These are phyloP conservation scores for Salvia hispanica DNA, from an alignment of 257 asterid species.

Conservation along the genomic window DNA sequence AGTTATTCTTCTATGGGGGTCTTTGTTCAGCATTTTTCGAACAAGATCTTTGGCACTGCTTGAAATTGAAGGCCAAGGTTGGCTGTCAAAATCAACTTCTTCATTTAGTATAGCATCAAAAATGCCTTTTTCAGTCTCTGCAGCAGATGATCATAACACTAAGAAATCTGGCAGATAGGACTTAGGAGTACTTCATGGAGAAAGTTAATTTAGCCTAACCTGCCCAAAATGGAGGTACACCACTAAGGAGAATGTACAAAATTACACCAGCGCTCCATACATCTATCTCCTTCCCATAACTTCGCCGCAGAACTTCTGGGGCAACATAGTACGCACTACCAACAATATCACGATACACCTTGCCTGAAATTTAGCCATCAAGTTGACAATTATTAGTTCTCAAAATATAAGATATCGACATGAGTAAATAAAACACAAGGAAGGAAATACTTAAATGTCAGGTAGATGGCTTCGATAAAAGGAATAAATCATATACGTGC, in stretches of 20 bases:
- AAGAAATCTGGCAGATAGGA: constrained; percentile 3
- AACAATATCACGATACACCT: constrained; percentile 76
- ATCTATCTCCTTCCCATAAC: constrained; percentile 82
- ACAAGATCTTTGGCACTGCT: constrained; percentile 63
- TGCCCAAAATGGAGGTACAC: constrained; percentile 98
- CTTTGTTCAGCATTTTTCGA: constrained; percentile 52
- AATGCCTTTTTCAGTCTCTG: constrained; percentile 67
- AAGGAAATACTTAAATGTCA: not conserved
- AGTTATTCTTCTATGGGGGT: constrained; percentile 55
- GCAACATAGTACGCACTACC: constrained; percentile 95
- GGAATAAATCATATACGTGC: not conserved
- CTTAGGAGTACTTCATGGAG: not conserved
- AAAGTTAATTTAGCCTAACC: constrained; percentile 46
- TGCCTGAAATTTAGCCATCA: constrained; percentile 49
- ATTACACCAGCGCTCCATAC: constrained; percentile 97
- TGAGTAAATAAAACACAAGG: not conserved
- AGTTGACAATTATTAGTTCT: not conserved
- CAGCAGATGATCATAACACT: constrained; percentile 7
- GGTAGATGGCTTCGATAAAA: not conserved
- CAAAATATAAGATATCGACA: constrained; percentile 10
- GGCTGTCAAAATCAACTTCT: constrained; percentile 54
- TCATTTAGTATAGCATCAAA: constrained; percentile 56
- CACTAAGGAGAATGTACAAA: constrained; percentile 79
- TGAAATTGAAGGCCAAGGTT: constrained; percentile 72
- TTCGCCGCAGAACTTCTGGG: constrained; percentile 78